These are phyloP conservation scores for Phylloporus sp. DNA, from an alignment of 768 basidiomycete species.

Conservation along the genomic window DNA sequence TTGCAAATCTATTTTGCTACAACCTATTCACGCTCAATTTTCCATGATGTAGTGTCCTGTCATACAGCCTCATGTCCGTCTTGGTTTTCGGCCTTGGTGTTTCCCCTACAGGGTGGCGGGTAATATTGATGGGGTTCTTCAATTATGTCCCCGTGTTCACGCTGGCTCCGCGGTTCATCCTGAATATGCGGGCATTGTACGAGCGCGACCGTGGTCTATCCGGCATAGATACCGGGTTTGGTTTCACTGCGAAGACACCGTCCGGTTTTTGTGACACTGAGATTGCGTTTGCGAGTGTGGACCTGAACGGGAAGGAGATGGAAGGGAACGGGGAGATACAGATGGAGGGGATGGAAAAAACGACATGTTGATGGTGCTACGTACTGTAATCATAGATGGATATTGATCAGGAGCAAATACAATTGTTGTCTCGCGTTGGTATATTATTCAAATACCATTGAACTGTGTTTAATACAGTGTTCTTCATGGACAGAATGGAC, in stretches of 20 bases:
- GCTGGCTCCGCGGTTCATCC: constrained; percentile 1
- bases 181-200: constrained; percentile 1
- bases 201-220: background rate
- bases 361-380: too few relatives aligned
- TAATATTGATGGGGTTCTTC: background rate
- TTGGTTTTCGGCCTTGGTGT: too few relatives aligned
- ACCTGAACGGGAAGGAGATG: background rate
- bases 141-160: background rate
- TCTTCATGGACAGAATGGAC: too few relatives aligned
- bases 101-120: too few relatives aligned
- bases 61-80: background rate
- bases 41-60: background rate
- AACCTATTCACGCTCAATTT: too few relatives aligned
- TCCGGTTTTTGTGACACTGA: background rate
- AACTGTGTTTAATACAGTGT: too few relatives aligned
- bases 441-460: too few relatives aligned
- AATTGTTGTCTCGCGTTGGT: too few relatives aligned
- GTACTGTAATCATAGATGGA: too few relatives aligned
- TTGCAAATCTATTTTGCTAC: too few relatives aligned
- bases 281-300: background rate
- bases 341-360: background rate
- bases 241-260: background rate
- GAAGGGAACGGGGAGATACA: background rate
- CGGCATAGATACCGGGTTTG: constrained; percentile 2
- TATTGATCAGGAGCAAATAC: too few relatives aligned